A percentile compares a stretch with the other conserved stretches of the same genome.
phyloP scores from a whole-genome alignment of 2,329 filamentous ascomycete species.

The Alternaria ventricosa region DNA sequence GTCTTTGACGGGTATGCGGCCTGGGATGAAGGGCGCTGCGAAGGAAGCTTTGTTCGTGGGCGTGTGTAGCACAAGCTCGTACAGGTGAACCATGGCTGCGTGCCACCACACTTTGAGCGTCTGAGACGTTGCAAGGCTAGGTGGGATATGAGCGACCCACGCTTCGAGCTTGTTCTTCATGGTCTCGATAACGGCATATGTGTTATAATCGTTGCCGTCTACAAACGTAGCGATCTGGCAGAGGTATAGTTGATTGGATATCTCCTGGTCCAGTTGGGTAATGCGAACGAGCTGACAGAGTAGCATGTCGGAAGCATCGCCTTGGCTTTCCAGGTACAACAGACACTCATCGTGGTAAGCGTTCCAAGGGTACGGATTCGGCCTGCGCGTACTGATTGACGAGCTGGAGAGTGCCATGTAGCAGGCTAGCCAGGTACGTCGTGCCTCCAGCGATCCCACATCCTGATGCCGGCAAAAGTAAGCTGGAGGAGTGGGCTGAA shows the following conservation, averaged over 20 bases:
- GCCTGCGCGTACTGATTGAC: constrained; percentile 27
- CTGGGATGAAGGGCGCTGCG: constrained; percentile 34
- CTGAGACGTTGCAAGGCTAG: constrained; percentile 21
- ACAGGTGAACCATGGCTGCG: constrained; percentile 30
- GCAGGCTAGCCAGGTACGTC: constrained; percentile 41
- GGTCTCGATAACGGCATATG: constrained; percentile 19
- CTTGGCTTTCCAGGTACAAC: constrained; percentile 22
- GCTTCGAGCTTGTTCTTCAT: constrained; percentile 27
- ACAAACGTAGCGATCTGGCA: constrained; percentile 27
- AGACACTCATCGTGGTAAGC: constrained; percentile 30
- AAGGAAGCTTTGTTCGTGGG: constrained; percentile 36
- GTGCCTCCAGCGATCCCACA: constrained; percentile 28
- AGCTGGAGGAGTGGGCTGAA: constrained; percentile 31
- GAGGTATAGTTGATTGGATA: constrained; percentile 24
- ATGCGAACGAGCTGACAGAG: constrained; percentile 36
- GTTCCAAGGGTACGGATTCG: constrained; percentile 32
- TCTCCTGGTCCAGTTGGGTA: constrained; percentile 27
- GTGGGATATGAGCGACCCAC: constrained; percentile 34
- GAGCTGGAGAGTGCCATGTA: constrained; percentile 30
- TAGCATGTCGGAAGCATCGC: constrained; percentile 25
- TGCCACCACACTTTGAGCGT: constrained; percentile 35
- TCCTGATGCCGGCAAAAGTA: constrained; percentile 31
- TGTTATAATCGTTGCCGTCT: constrained; percentile 29
- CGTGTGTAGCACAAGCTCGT: constrained; percentile 33
- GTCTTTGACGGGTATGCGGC: constrained; percentile 33